Base-by-base conservation (phyloP, 495 filamentous ascomycete species). In the Aspergillus sclerotioniger region DNA sequence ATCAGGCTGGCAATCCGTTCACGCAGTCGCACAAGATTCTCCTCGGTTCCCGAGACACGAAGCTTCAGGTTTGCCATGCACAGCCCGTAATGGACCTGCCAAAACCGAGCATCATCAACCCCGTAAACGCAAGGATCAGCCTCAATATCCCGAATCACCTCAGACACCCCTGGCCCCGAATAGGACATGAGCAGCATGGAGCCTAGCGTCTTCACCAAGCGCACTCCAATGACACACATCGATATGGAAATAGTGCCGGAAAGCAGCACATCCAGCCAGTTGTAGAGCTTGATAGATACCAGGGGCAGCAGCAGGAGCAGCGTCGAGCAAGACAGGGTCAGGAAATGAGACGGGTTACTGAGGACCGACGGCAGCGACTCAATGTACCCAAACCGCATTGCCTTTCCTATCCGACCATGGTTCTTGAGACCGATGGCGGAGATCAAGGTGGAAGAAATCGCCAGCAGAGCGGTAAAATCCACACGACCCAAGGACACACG, bases 21-120 rank as follows among this genome's bases (percentile, higher is more conserved):
- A 48, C 91, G 82, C 57, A 97, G 70, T 54, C 86, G 83, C 48
- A 74, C 74, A 44, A 91, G 71, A n/a, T 82, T 80, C 6, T 87
- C 82, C 49, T 90, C 89, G 17, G 85, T 84, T 13, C 82, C 82
- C 44, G 75, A 72, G 0, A 92, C 82, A 31, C 86, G 79, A 15
- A 98, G 65, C 74, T 93, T 96, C 59, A 98, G 65, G 62, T 93
- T 96, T 12, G 94, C 94, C 89, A 96, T 96, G 66, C 90, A 94
- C 39, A 97, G 77, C 3, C 94, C 92, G 68, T 98, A 96, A 72
- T 98, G 94, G 17, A 97, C 95, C 76, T 98, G 94, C 94, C 94
- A 98, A 74, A 98, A 96, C 65, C 89, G 82, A 1, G 91, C 92
- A 67, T 96, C 93, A 53, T 95, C 90, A 51, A 98, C 84, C 1